phyloP scores from a whole-genome alignment of 2,329 filamentous ascomycete genomes.

The Macrophomina phaseolina region DNA sequence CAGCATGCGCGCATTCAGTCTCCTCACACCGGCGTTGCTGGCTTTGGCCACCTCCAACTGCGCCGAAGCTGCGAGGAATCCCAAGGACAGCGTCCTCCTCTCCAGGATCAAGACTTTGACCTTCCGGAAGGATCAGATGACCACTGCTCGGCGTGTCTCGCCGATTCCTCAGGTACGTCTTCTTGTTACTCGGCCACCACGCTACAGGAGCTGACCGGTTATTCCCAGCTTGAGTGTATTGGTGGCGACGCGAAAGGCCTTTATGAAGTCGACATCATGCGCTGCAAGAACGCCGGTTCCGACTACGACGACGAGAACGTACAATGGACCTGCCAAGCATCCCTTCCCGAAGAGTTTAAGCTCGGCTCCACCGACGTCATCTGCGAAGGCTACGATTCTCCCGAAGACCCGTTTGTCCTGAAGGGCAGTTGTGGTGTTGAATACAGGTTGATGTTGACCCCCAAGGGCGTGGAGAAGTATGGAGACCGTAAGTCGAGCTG shows the following conservation, averaged over 20 bases:
- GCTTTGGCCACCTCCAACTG: slow-evolving; percentile 34
- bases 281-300: slow-evolving; percentile 83
- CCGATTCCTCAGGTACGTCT: slow-evolving; percentile 65
- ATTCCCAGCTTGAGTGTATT: slow-evolving; percentile 70
- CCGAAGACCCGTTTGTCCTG: slow-evolving; percentile 84
- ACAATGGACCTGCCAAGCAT: slow-evolving; percentile 86
- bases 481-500: slow-evolving; percentile 58
- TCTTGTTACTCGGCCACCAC: not conserved
- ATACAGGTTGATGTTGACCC: slow-evolving; percentile 80
- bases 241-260: slow-evolving; percentile 66
- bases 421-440: slow-evolving; percentile 93
- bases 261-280: slow-evolving; percentile 80
- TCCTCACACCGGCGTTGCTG: slow-evolving; percentile 42
- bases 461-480: slow-evolving; percentile 73
- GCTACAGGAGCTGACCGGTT: not conserved
- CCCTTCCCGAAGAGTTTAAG: slow-evolving; percentile 67
- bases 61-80: slow-evolving; percentile 41
- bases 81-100: slow-evolving; percentile 61
- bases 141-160: slow-evolving; percentile 75
- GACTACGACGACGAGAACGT: slow-evolving; percentile 81
- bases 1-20: slow-evolving; percentile 39
- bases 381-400: slow-evolving; percentile 82
- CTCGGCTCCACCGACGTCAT: slow-evolving; percentile 87
- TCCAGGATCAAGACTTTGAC: slow-evolving; percentile 78
- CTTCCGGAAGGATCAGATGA: slow-evolving; percentile 70